A percentile compares a stretch with the other conserved stretches of the same genome.
Evolutionary conservation across 768 basidiomycete genomes (phyloP).

Genomic region (Holtermannia corniformis): DNA sequence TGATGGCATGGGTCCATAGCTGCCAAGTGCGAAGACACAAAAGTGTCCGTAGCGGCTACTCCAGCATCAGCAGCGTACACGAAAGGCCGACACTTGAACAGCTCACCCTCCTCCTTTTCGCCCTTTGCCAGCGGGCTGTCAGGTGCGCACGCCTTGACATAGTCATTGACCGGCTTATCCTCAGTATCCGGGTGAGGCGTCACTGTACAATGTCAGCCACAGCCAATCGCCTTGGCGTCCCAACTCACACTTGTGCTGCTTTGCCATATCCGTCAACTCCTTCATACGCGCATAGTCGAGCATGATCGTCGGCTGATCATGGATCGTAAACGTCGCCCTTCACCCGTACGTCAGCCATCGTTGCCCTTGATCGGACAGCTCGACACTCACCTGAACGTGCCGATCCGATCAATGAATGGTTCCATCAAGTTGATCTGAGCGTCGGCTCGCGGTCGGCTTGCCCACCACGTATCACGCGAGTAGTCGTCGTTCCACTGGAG

Average conservation of each 20-base stretch:
- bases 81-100: too few relatives aligned
- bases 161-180: constrained; percentile 33
- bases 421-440: constrained; percentile 43
- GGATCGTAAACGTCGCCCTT: constrained; percentile 42
- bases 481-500: constrained; percentile 44
- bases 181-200: constrained; percentile 33
- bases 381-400: constrained; percentile 35
- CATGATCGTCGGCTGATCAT: constrained; percentile 41
- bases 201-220: constrained; percentile 17
- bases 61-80: constrained; percentile 1
- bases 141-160: constrained; percentile 36
- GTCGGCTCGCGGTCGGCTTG: constrained; percentile 40
- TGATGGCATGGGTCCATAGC: constrained; percentile 42
- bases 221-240: too few relatives aligned
- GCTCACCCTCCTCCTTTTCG: constrained; percentile 26
- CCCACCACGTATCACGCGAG: constrained; percentile 41
- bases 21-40: constrained; percentile 32
- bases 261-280: constrained; percentile 35
- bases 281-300: constrained; percentile 32
- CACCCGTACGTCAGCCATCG: neutral
- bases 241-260: constrained; percentile 22
- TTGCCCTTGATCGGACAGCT: neutral
- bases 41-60: constrained; percentile 35
- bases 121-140: constrained; percentile 34
- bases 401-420: constrained; percentile 35